These are phyloP conservation scores for Hemileccinum rubropunctum DNA, from an alignment of 768 basidiomycete species.

Conservation along the genomic window DNA sequence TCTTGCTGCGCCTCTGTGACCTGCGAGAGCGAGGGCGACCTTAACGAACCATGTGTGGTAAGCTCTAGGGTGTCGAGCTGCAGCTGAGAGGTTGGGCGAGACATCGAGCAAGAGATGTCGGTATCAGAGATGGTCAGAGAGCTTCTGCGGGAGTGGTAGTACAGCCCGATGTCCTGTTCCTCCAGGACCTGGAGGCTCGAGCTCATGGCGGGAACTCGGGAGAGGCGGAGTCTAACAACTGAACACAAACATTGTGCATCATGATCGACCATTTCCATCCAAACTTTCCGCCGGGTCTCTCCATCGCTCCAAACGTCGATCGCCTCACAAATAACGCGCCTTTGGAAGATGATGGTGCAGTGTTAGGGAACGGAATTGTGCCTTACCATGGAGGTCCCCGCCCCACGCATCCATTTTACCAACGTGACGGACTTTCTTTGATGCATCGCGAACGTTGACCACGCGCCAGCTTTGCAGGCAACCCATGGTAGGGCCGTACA, in stretches of 20 bases:
- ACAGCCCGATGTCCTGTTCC: slow-evolving; percentile 30
- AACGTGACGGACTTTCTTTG: too few relatives aligned
- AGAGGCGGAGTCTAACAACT: slow-evolving; percentile 4
- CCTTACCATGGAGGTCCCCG: too few relatives aligned
- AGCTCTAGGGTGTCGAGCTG: slow-evolving; percentile 6
- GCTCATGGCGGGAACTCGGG: slow-evolving; percentile 4
- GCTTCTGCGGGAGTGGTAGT: slow-evolving; percentile 23
- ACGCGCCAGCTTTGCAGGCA: too few relatives aligned
- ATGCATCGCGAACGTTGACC: too few relatives aligned
- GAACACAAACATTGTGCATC: slow-evolving; percentile 7
- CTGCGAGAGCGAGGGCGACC: slow-evolving; percentile 36
- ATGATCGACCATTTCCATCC: slow-evolving; percentile 19
- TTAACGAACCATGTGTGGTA: slow-evolving; percentile 14
- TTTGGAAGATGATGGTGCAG: background rate
- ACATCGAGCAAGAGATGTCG: slow-evolving; percentile 19
- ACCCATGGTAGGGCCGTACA: too few relatives aligned
- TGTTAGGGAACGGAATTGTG: too few relatives aligned
- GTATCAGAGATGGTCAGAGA: slow-evolving; percentile 24
- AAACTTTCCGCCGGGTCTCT: slow-evolving; percentile 45
- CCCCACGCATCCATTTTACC: too few relatives aligned
- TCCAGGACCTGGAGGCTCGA: slow-evolving; percentile 14
- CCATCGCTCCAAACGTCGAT: slow-evolving; percentile 34
- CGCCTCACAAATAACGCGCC: background rate
- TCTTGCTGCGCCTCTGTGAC: slow-evolving; percentile 19
- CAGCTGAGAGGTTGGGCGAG: slow-evolving; percentile 17